Evolutionary conservation across 495 filamentous ascomycete genomes (phyloP).

Genomic region (Cetradonia linearis): DNA sequence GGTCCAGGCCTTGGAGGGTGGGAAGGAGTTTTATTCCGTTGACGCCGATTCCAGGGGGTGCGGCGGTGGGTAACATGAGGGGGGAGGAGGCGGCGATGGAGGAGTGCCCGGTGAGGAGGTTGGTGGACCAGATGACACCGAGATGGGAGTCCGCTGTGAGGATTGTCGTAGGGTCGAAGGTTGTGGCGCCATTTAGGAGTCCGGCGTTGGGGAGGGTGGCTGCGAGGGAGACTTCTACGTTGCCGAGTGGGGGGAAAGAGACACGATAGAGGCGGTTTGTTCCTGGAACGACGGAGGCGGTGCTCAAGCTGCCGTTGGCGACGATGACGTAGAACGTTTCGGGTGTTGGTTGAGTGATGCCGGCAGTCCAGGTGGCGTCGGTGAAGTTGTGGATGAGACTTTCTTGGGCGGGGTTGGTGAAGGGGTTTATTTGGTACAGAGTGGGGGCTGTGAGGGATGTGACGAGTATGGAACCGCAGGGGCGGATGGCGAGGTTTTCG

Average conservation of each 20-base stretch:
- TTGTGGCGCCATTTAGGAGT: slow-evolving; percentile 12
- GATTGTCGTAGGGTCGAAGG: background rate
- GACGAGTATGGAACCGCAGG: slow-evolving; percentile 31
- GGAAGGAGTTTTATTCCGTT: slow-evolving; percentile 30
- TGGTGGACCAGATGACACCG: slow-evolving; percentile 28
- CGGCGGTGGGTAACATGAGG: slow-evolving; percentile 25
- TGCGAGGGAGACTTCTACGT: background rate
- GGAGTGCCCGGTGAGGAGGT: slow-evolving; percentile 16
- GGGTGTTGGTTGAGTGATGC: slow-evolving; percentile 35
- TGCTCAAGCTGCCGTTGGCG: slow-evolving; percentile 3
- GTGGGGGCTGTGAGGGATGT: slow-evolving; percentile 32
- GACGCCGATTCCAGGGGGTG: slow-evolving; percentile 26
- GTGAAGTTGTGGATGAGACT: slow-evolving; percentile 29
- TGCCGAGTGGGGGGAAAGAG: background rate
- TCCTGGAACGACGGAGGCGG: background rate
- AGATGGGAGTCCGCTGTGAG: slow-evolving; percentile 22
- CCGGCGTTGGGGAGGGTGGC: background rate
- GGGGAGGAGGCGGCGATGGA: slow-evolving; percentile 25
- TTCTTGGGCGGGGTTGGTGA: slow-evolving; percentile 24
- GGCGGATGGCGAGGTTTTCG: slow-evolving; percentile 33
- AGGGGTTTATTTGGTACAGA: slow-evolving; percentile 35
- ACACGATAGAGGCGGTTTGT: background rate
- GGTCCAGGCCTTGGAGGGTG: background rate
- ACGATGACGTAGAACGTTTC: slow-evolving; percentile 37
- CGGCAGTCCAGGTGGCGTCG: slow-evolving; percentile 30